Evolutionary conservation across 2,329 filamentous ascomycete species (phyloP).

Genomic region (Ophiocordyceps camponoti-saundersi): DNA sequence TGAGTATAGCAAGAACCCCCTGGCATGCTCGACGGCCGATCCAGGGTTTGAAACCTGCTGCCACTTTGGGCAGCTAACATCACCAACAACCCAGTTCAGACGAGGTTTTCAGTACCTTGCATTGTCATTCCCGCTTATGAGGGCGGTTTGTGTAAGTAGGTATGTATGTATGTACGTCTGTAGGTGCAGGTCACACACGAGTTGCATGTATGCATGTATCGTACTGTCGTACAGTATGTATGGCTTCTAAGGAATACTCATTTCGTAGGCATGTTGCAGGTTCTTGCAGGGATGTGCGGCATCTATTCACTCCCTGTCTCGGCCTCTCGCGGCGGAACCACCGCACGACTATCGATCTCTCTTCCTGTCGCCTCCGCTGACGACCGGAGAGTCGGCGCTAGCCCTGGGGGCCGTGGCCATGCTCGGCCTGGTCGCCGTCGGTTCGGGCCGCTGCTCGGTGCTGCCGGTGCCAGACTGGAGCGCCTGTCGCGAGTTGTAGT

Average conservation of each 20-base stretch:
- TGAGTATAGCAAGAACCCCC: slow-evolving; percentile 1
- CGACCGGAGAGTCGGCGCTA: background rate
- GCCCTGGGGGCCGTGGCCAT: background rate
- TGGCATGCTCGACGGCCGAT: background rate
- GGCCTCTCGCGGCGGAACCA: background rate
- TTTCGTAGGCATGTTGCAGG: background rate
- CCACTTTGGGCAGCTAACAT: background rate
- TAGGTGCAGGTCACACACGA: background rate
- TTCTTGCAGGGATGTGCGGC: background rate
- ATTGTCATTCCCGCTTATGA: background rate
- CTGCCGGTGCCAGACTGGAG: slow-evolving; percentile 2
- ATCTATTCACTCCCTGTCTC: background rate
- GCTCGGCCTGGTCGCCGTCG: background rate
- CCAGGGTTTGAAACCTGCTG: background rate
- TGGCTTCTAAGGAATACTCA: background rate
- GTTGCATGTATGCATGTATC: background rate
- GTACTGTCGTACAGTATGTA: background rate
- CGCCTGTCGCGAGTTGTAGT: slow-evolving; percentile 15
- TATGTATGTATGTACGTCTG: background rate
- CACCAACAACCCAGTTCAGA: background rate
- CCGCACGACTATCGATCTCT: background rate
- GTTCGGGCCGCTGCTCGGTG: background rate
- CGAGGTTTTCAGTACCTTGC: background rate
- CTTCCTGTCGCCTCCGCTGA: background rate
- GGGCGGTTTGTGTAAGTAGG: too few species aligned